These are phyloP conservation scores for Lasiodiplodia citricola DNA, from an alignment of 2,329 filamentous ascomycete species.

Conservation along the genomic window DNA sequence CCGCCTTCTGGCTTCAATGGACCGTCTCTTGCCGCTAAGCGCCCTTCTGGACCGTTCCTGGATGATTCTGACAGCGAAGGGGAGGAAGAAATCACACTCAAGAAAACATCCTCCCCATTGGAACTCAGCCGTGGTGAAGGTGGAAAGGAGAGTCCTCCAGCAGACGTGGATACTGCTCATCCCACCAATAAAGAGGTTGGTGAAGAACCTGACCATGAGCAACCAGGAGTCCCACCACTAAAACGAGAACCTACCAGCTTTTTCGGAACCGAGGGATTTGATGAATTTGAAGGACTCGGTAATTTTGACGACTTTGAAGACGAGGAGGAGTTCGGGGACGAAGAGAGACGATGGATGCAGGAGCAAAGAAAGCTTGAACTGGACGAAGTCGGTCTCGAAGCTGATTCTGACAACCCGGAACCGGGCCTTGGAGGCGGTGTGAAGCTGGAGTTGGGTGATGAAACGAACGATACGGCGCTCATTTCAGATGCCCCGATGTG, in stretches of 20 bases:
- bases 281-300: slow-evolving; percentile 59
- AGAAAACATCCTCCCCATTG: not conserved
- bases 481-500: slow-evolving; percentile 56
- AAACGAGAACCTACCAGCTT: slow-evolving; percentile 56
- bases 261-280: slow-evolving; percentile 47
- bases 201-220: slow-evolving; percentile 4
- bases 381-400: slow-evolving; percentile 53
- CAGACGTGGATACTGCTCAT: not conserved
- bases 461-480: slow-evolving; percentile 15
- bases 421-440: slow-evolving; percentile 46
- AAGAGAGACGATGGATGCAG: slow-evolving; percentile 70
- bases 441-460: slow-evolving; percentile 22
- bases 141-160: not conserved
- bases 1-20: slow-evolving; percentile 31
- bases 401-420: slow-evolving; percentile 61
- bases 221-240: slow-evolving; percentile 36
- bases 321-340: slow-evolving; percentile 58
- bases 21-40: slow-evolving; percentile 32
- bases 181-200: slow-evolving; percentile 15
- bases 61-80: slow-evolving; percentile 71
- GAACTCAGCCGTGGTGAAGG: not conserved
- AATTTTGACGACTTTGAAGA: slow-evolving; percentile 63
- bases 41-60: slow-evolving; percentile 66
- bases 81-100: slow-evolving; percentile 31
- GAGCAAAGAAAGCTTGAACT: slow-evolving; percentile 65